These are phyloP conservation scores for Papiliotrema nemorosa DNA, from an alignment of 1,284 basidiomycete species.

Conservation along the genomic window DNA sequence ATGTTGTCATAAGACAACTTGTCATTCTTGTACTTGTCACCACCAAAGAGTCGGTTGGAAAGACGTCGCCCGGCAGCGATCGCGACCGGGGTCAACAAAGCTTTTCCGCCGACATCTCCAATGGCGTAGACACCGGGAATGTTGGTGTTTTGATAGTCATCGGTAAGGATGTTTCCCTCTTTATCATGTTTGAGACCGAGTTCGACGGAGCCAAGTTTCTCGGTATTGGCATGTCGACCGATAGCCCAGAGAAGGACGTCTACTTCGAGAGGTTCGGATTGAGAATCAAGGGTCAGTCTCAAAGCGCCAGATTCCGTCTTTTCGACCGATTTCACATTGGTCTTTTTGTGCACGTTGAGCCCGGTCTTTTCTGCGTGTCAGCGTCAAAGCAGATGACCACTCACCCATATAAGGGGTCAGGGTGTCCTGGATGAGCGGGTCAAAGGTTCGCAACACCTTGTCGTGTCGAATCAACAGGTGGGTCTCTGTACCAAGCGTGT, in stretches of 20 bases:
- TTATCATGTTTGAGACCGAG: slow-evolving; percentile 71
- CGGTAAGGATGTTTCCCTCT: slow-evolving; percentile 78
- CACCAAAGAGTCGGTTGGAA: slow-evolving; percentile 86
- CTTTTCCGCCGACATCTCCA: slow-evolving; percentile 91
- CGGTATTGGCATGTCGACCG: slow-evolving; percentile 78
- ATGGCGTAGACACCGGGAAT: slow-evolving; percentile 74
- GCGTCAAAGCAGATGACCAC: slow-evolving; percentile 3
- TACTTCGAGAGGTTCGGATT: slow-evolving; percentile 74
- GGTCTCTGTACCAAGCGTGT: slow-evolving; percentile 82
- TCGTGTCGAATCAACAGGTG: slow-evolving; percentile 88
- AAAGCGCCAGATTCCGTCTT: slow-evolving; percentile 62
- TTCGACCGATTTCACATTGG: slow-evolving; percentile 72
- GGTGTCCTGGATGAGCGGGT: slow-evolving; percentile 78
- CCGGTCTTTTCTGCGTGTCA: slow-evolving; percentile 66
- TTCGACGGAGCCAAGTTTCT: slow-evolving; percentile 71
- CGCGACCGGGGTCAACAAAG: slow-evolving; percentile 92
- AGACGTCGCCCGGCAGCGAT: slow-evolving; percentile 91
- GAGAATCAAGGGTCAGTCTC: slow-evolving; percentile 63
- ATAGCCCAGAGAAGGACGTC: slow-evolving; percentile 93
- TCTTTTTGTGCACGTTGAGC: slow-evolving; percentile 75
- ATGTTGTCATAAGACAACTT: slow-evolving; percentile 89
- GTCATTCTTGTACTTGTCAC: slow-evolving; percentile 75
- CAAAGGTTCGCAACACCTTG: slow-evolving; percentile 87
- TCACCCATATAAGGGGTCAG: slow-evolving; percentile 83
- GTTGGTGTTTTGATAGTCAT: slow-evolving; percentile 84